Base-by-base conservation (phyloP, 1,284 basidiomycete genomes). In the Microbotryum violaceum region DNA sequence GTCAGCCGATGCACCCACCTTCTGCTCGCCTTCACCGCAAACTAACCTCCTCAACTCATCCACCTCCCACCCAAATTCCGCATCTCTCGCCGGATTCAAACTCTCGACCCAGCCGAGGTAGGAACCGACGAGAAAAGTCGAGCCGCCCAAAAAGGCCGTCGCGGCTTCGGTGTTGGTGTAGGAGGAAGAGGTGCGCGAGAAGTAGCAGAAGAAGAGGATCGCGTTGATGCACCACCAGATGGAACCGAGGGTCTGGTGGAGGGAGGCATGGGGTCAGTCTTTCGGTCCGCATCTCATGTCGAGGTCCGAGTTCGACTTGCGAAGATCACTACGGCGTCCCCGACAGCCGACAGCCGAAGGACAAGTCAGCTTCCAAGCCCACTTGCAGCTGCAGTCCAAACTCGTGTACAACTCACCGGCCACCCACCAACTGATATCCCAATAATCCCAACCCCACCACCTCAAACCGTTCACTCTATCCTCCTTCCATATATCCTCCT, bases 41-140 rank as follows among this genome's bases (percentile, higher is more conserved):
- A 42, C 31, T 25, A 52, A 60, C 63, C 50, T 25, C 8, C 31
- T 45, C 4, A 45, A 31, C 21, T 51, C 54, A 8, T 63, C 44
- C 3, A 62, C 44, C 8, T 57, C 57, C 55, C 52, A 60, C 1
- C 60, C 62, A 53, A 67, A 64, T 7, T 57, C 56, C 16, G 57
- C 56, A 29, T 61, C 49, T 20, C 47, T 21, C 49, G 55, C 64
- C 8, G 64, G 60, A 18, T 68, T 68, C 16, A 68, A 33, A 9
- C 51, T 31, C 45, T 68, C 66, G 23, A 68, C 56, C 58, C 62
- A 61, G 14, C 60, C 66, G 4, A 62, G 25, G 55, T 68, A 68
- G 2, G 56, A 48, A 12, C 64, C 63, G 18, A 63, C 8, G 20
- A 61, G 18, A 47, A 68, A 68, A 10, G 37, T 53, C 7, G 64